Evolutionary conservation across 225 moss, liverwort and hornwort genomes (phyloP).

Genomic region (Marchantia polymorpha): DNA sequence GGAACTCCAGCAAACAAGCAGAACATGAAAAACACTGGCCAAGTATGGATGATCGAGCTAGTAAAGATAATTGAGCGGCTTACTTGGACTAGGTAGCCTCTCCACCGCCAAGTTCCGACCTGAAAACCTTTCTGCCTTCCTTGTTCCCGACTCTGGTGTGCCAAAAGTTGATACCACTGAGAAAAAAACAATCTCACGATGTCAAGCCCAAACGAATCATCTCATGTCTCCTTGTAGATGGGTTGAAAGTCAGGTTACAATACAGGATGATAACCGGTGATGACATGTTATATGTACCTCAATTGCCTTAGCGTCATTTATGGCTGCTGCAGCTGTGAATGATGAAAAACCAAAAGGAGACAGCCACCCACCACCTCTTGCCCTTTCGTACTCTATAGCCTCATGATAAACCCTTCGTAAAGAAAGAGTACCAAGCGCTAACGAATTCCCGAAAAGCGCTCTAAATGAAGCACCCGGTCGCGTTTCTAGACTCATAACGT

Average conservation of each 20-base stretch:
- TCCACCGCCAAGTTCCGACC: conserved; percentile 83
- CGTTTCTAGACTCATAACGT: conserved; percentile 70
- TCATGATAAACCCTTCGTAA: conserved; percentile 71
- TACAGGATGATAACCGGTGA: neutral
- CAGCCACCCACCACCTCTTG: conserved; percentile 86
- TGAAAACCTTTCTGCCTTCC: conserved; percentile 61
- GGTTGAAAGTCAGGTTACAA: neutral
- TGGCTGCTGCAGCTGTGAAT: conserved; percentile 73
- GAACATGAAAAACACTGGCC: neutral
- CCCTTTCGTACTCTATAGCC: conserved; percentile 85
- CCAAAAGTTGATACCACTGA: conserved; percentile 92
- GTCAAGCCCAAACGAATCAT: neutral
- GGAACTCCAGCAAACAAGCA: neutral
- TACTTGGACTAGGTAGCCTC: conserved; percentile 89
- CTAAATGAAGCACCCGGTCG: conserved; percentile 80
- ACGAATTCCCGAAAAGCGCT: conserved; percentile 65
- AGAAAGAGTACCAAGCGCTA: conserved; percentile 78
- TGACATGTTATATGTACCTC: conserved; percentile 42
- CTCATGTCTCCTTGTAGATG: too few relatives aligned
- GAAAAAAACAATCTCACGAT: neutral
- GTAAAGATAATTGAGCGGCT: neutral
- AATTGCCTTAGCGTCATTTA: conserved; percentile 77
- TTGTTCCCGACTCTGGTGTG: conserved; percentile 69
- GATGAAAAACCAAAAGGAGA: conserved; percentile 91
- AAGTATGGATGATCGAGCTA: neutral